Evolutionary conservation across 1,139 yeast genomes (phyloP).

Genomic region (Blastobotrys petasosporus): DNA sequence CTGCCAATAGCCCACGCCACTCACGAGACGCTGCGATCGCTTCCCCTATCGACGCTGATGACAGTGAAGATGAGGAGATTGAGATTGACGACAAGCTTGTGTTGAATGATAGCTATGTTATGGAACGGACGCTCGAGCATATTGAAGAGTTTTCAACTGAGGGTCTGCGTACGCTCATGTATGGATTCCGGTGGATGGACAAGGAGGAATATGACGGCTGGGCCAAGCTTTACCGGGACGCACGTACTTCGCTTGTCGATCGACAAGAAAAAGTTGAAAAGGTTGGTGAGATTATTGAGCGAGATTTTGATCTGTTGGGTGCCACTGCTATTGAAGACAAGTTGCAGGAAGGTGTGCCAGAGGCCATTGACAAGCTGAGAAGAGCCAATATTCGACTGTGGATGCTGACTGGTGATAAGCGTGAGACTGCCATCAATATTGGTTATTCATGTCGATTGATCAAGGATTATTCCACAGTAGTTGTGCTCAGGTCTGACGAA

Average conservation of each 20-base stretch:
- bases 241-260: constrained; percentile 68
- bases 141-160: constrained; percentile 92
- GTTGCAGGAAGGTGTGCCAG: constrained; percentile 92
- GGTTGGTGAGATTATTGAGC: constrained; percentile 69
- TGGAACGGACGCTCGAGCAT: constrained; percentile 83
- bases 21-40: background rate
- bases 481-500: constrained; percentile 59
- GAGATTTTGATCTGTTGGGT: constrained; percentile 62
- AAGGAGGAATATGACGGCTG: constrained; percentile 56
- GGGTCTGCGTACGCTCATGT: constrained; percentile 83
- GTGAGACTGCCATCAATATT: constrained; percentile 96
- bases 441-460: constrained; percentile 92
- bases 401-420: constrained; percentile 98
- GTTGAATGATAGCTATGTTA: constrained; percentile 66
- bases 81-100: constrained; percentile 57
- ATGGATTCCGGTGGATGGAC: constrained; percentile 70
- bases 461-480: constrained; percentile 85
- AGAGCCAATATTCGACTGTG: constrained; percentile 92
- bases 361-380: constrained; percentile 83
- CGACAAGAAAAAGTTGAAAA: constrained; percentile 62
- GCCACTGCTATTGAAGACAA: constrained; percentile 98
- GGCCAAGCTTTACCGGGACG: constrained; percentile 61
- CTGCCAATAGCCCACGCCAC: background rate
- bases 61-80: constrained; percentile 31
- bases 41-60: constrained; percentile 16